Conservation (phyloP, 176 grass and related monocot genomes). For the Oryza punctata region DNA sequence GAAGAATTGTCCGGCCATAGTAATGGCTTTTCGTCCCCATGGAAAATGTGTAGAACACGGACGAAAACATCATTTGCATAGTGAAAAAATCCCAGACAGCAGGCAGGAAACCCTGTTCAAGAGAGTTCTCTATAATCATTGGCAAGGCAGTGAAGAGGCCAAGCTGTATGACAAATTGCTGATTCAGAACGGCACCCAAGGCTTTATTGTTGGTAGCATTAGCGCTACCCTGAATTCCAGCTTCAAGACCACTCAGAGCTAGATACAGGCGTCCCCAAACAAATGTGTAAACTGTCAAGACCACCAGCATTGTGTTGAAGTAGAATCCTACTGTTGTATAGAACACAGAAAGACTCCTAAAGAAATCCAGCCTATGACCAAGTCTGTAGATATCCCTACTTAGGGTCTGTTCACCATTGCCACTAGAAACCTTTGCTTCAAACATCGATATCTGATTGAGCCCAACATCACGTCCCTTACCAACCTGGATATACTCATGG, state of each 20-base stretch:
- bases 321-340: slow-evolving; percentile 98
- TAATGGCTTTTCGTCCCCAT: slow-evolving; percentile 97
- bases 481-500: slow-evolving; percentile 98
- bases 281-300: slow-evolving; percentile 93
- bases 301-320: slow-evolving; percentile 97
- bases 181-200: slow-evolving; percentile 76
- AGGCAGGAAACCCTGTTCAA: slow-evolving; percentile 87
- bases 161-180: slow-evolving; percentile 94
- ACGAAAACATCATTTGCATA: slow-evolving; percentile 91
- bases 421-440: slow-evolving; percentile 97
- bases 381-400: slow-evolving; percentile 95
- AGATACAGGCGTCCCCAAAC: slow-evolving; percentile 96
- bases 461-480: slow-evolving; percentile 95
- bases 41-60: slow-evolving; percentile 96
- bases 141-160: slow-evolving; percentile 92
- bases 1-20: slow-evolving; percentile 96
- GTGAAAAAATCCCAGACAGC: slow-evolving; percentile 94
- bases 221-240: slow-evolving; percentile 73
- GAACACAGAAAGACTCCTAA: slow-evolving; percentile 89
- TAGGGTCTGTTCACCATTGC: slow-evolving; percentile 95
- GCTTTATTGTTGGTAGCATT: slow-evolving; percentile 82
- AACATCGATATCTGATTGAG: slow-evolving; percentile 99
- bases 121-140: slow-evolving; percentile 92
- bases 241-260: slow-evolving; percentile 87
- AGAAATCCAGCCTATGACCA: slow-evolving; percentile 96